Percentiles rank a stretch among this genome's conserved stretches.
These are phyloP conservation scores for Xylogone sp. DNA, from an alignment of 2,329 filamentous ascomycete genomes.

Conservation along the genomic window DNA sequence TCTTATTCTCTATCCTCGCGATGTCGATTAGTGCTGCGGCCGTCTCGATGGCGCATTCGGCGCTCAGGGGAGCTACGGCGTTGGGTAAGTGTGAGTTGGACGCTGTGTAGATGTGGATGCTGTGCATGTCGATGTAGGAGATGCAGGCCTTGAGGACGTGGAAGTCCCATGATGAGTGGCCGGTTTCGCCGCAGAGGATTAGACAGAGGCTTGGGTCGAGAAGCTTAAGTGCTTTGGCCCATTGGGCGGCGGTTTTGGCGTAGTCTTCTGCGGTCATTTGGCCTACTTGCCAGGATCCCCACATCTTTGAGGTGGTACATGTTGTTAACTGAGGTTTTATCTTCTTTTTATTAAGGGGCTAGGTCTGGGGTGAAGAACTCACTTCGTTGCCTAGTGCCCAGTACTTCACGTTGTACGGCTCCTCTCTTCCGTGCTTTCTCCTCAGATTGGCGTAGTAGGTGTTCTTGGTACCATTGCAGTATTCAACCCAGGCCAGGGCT, in stretches of 20 bases:
- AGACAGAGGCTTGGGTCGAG: conserved; percentile 57
- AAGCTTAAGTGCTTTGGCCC: conserved; percentile 54
- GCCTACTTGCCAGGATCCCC: conserved; percentile 43
- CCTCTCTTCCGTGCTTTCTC: conserved; percentile 65
- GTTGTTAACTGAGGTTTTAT: too few species aligned
- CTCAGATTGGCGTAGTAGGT: conserved; percentile 78
- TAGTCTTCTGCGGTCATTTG: conserved; percentile 55
- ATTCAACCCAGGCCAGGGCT: conserved; percentile 72
- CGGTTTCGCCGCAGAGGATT: conserved; percentile 61
- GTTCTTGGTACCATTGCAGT: conserved; percentile 70
- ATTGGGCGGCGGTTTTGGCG: conserved; percentile 52
- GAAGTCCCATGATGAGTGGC: conserved; percentile 58
- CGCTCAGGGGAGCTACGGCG: conserved; percentile 52
- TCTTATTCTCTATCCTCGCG: conserved; percentile 54
- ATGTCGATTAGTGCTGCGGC: conserved; percentile 58
- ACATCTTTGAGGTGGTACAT: conserved; percentile 18
- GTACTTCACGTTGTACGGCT: conserved; percentile 77
- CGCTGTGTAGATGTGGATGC: conserved; percentile 63
- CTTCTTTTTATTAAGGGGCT: too few species aligned
- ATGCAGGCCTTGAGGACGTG: conserved; percentile 60
- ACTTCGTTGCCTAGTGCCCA: conserved; percentile 78
- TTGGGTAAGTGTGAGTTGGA: conserved; percentile 41
- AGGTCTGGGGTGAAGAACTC: background rate
- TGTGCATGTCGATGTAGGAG: conserved; percentile 61
- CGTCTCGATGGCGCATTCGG: conserved; percentile 63